Conservation (phyloP, 2,329 filamentous ascomycete genomes). For the Penicillium sp. region DNA sequence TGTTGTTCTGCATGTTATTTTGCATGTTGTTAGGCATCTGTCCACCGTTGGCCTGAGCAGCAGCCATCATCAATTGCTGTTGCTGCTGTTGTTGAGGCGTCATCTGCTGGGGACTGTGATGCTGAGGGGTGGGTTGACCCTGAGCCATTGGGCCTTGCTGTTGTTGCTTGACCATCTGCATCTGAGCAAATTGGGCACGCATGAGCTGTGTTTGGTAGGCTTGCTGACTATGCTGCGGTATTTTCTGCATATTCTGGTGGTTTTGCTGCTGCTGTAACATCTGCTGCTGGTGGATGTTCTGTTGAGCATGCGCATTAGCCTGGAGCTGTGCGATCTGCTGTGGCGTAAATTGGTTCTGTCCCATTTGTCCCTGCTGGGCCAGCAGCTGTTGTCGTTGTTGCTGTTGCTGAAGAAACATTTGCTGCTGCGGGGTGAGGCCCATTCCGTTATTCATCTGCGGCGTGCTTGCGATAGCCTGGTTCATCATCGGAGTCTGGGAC, state of each 20-base stretch:
- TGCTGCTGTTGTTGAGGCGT: constrained; percentile 31
- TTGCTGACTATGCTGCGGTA: constrained; percentile 30
- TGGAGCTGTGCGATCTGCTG: constrained; percentile 45
- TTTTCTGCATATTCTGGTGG: constrained; percentile 17
- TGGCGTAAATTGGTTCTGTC: constrained; percentile 37
- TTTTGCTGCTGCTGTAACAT: constrained; percentile 33
- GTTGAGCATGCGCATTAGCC: constrained; percentile 46
- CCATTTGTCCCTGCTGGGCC: constrained; percentile 37
- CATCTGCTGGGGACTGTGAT: constrained; percentile 30
- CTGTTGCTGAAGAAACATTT: constrained; percentile 38
- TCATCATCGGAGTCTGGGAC: constrained; percentile 47
- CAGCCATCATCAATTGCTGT: constrained; percentile 40
- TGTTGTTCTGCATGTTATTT: constrained; percentile 30
- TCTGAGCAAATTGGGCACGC: constrained; percentile 39
- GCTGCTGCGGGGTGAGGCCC: constrained; percentile 42
- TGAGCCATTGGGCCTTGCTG: constrained; percentile 17
- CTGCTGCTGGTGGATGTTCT: constrained; percentile 42
- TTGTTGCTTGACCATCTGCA: constrained; percentile 40
- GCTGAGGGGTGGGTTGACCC: constrained; percentile 25
- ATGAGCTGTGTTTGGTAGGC: constrained; percentile 40
- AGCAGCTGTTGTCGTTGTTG: constrained; percentile 41
- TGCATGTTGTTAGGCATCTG: constrained; percentile 35
- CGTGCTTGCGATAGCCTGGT: constrained; percentile 40
- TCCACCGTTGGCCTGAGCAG: constrained; percentile 40
- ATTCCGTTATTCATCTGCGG: constrained; percentile 40